phyloP scores from a whole-genome alignment of 1,284 basidiomycete species.

The Trametes sp. region DNA sequence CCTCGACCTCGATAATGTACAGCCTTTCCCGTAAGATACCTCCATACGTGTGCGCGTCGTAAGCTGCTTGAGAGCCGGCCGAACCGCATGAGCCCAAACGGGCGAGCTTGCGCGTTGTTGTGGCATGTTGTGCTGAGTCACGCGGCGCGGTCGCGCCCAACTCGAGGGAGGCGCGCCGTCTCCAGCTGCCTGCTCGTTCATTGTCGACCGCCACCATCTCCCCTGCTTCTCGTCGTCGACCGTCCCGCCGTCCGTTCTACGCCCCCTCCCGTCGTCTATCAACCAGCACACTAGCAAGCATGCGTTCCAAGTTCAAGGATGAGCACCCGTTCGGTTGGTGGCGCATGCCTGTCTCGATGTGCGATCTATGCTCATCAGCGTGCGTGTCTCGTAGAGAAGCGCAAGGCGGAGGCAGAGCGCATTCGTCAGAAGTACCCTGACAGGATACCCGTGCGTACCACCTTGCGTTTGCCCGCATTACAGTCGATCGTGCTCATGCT shows the following conservation, averaged over 20 bases:
- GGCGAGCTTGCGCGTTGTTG: conserved; percentile 41
- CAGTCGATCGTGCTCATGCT: conserved; percentile 28
- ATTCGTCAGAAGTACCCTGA: conserved; percentile 99
- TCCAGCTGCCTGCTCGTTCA: conserved; percentile 37
- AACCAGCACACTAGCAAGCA: conserved; percentile 43
- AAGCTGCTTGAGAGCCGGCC: conserved; percentile 5
- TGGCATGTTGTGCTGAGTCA: conserved; percentile 44
- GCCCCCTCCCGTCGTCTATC: background rate
- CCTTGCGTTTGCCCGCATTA: conserved; percentile 9
- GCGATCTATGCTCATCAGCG: conserved; percentile 39
- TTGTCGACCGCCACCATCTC: conserved; percentile 32
- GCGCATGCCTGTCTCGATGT: conserved; percentile 29
- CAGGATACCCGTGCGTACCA: conserved; percentile 88
- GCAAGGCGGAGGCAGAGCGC: conserved; percentile 97
- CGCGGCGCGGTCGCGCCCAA: conserved; percentile 37
- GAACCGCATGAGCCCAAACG: conserved; percentile 32
- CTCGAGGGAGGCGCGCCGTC: conserved; percentile 34
- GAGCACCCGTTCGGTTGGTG: conserved; percentile 96
- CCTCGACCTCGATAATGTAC: no score
- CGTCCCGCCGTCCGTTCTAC: conserved; percentile 1
- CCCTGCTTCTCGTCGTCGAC: conserved; percentile 10
- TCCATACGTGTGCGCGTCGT: background rate
- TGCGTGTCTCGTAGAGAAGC: conserved; percentile 78
- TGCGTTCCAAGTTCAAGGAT: conserved; percentile 99
- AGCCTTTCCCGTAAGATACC: background rate